Base-by-base conservation (phyloP, 208 protist species). In the Leishmania amazonensis region DNA sequence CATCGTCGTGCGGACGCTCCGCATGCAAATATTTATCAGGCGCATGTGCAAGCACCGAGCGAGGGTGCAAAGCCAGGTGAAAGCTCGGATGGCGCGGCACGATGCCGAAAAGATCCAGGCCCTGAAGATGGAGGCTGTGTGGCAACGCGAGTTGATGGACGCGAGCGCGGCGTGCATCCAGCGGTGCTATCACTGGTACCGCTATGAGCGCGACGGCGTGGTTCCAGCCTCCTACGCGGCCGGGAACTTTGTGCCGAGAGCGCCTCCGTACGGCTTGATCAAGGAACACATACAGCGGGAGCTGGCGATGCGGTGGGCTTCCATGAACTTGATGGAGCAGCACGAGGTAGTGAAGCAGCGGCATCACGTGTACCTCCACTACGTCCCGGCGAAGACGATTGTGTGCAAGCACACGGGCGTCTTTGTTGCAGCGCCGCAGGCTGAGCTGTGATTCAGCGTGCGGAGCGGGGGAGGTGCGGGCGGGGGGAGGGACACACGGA, bases 1-100 rank as follows among this genome's bases (percentile, higher is more conserved):
- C 83, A 92, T 89, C 28, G 94, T 97, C 76, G 83, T 85, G 45
- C 93, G 94, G 24, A 83, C 89, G 21, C 96, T 97, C 76, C 91
- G 88, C 80, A 88, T 95, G 74, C 93, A 90, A 65, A 65, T 86
- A 21, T 86, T 93, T 21, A 85, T 96, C 47, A 83, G 84, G 38
- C 83, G 82, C 13, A 85, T 97, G 62, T 77, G 84, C 35, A 57
- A 28, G 28, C 54, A 60, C 5, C 74, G 83, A 5, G 35, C 54
- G 17, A 42, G 49, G 19, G 75, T 80, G n/a, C 73, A 87, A 49
- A 73, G 57, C 8, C 76, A 78, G 58, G 80, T 90, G 70, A 76
- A 74, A n/a, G 65, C 72, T 2, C 84, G 83, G 42, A 81, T 87
- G 31, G 70, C 83, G 17, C 64, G 76, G 40, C 94, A 89, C 79